Conservation (phyloP, 257 asterid genomes). For the Solanum okadae region DNA sequence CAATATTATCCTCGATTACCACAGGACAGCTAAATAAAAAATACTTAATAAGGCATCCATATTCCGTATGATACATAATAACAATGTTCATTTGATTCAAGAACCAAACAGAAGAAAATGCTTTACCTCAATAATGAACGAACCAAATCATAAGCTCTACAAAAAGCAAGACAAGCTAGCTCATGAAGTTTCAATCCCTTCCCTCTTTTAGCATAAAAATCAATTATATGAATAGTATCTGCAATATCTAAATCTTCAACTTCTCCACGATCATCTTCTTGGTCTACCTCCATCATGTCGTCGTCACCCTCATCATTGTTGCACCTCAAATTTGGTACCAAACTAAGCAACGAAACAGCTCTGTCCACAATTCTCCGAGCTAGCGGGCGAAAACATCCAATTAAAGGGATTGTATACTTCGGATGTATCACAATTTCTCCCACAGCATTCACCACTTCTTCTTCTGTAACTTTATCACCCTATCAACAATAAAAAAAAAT, state of each 20-base stretch:
- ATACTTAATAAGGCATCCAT: not conserved
- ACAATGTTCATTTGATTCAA: not conserved
- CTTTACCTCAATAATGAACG: conserved; percentile 59
- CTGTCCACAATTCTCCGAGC: conserved; percentile 49
- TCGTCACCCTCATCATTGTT: conserved; percentile 28
- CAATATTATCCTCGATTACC: not conserved
- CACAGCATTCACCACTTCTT: conserved; percentile 58
- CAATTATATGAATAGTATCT: conserved; percentile 32
- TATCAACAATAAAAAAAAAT: conserved; percentile 9
- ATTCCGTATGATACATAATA: not conserved
- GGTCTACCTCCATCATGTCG: conserved; percentile 22
- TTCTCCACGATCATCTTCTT: conserved; percentile 45
- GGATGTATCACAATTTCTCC: conserved; percentile 77
- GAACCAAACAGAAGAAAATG: not conserved
- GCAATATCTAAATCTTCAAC: conserved; percentile 27
- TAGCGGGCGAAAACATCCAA: conserved; percentile 78
- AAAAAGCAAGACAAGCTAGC: conserved; percentile 77
- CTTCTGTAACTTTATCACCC: conserved; percentile 57
- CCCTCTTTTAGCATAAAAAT: conserved; percentile 42
- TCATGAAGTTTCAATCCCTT: conserved; percentile 73
- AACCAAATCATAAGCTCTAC: conserved; percentile 65
- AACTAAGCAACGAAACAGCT: conserved; percentile 44
- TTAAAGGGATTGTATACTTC: conserved; percentile 61
- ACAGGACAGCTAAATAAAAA: not conserved
- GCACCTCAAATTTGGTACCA: conserved; percentile 46